A percentile compares a stretch with the other conserved stretches of the same genome.
Conservation (phyloP, 2,329 filamentous ascomycete genomes). For the Coniochaeta sp. region DNA sequence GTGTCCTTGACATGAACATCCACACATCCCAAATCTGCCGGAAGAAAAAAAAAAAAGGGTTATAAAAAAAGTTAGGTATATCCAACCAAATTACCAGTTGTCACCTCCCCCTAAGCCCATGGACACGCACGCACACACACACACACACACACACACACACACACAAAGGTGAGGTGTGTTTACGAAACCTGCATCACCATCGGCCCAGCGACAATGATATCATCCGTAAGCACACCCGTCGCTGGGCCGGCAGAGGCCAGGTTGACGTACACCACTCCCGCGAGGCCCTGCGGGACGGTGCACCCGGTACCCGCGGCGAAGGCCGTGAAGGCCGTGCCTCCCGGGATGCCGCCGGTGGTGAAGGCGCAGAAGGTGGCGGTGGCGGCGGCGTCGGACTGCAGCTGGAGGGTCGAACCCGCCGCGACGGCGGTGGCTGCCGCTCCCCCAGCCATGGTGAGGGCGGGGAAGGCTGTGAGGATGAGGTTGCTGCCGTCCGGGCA, state of each 20-base stretch:
- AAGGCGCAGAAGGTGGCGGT: conserved; percentile 58
- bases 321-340: conserved; percentile 52
- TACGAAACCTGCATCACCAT: conserved; percentile 49
- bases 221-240: conserved; percentile 48
- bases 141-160: no score
- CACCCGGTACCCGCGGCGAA: conserved; percentile 50
- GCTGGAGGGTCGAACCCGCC: conserved; percentile 33
- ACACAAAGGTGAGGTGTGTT: no score
- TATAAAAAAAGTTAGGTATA: conserved; percentile 3
- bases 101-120: not conserved
- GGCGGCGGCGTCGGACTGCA: conserved; percentile 42
- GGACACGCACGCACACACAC: no score
- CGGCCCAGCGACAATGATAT: conserved; percentile 59
- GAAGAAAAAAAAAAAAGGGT: not conserved
- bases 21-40: conserved; percentile 1
- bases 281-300: conserved; percentile 52
- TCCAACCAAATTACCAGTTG: not conserved
- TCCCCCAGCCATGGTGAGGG: conserved; percentile 42
- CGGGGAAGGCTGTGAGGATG: conserved; percentile 55
- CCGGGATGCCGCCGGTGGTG: conserved; percentile 51
- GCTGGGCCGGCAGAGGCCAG: conserved; percentile 48
- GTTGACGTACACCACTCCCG: conserved; percentile 60
- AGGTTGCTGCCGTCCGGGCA: conserved; percentile 62
- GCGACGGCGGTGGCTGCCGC: conserved; percentile 29
- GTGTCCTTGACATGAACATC: not conserved